These are phyloP conservation scores for Torulaspora gathmanii DNA, from an alignment of 805 yeast species.

Conservation along the genomic window DNA sequence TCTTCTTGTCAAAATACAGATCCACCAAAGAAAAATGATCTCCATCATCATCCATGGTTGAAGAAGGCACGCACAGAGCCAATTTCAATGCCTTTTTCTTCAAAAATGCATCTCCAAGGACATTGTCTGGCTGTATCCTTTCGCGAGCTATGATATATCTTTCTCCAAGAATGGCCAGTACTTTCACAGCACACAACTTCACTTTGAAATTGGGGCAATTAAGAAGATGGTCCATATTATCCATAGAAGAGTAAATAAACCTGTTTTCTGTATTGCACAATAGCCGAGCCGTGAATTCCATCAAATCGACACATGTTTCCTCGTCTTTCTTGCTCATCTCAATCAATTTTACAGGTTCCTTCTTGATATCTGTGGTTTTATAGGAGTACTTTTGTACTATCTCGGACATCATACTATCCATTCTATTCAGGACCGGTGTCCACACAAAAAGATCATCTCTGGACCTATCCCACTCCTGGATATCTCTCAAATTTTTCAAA, in stretches of 20 bases:
- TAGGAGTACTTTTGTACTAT: slow-evolving; percentile 48
- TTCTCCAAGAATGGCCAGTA: slow-evolving; percentile 56
- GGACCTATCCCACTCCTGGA: slow-evolving; percentile 55
- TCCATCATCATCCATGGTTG: slow-evolving; percentile 37
- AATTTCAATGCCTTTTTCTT: slow-evolving; percentile 48
- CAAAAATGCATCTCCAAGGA: slow-evolving; percentile 29
- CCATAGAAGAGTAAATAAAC: slow-evolving; percentile 61
- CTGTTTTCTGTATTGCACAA: slow-evolving; percentile 67
- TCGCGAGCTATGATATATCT: slow-evolving; percentile 44
- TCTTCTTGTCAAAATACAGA: slow-evolving; percentile 40
- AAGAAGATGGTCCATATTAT: slow-evolving; percentile 54
- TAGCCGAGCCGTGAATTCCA: slow-evolving; percentile 57
- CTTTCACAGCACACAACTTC: slow-evolving; percentile 55
- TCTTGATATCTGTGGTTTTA: slow-evolving; percentile 36
- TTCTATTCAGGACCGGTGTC: slow-evolving; percentile 68
- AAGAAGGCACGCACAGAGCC: slow-evolving; percentile 52
- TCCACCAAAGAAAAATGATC: slow-evolving; percentile 46
- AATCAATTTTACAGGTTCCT: slow-evolving; percentile 44
- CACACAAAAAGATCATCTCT: slow-evolving; percentile 69
- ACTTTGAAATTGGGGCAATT: slow-evolving; percentile 57
- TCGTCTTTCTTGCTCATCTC: slow-evolving; percentile 47
- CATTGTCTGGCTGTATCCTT: slow-evolving; percentile 26
- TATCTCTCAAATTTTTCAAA: slow-evolving; percentile 37
- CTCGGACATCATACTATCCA: slow-evolving; percentile 61
- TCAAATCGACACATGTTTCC: slow-evolving; percentile 44